phyloP scores from a whole-genome alignment of 2,329 filamentous ascomycete genomes.

The Ophiognomonia clavigignenti-juglandacearum region DNA sequence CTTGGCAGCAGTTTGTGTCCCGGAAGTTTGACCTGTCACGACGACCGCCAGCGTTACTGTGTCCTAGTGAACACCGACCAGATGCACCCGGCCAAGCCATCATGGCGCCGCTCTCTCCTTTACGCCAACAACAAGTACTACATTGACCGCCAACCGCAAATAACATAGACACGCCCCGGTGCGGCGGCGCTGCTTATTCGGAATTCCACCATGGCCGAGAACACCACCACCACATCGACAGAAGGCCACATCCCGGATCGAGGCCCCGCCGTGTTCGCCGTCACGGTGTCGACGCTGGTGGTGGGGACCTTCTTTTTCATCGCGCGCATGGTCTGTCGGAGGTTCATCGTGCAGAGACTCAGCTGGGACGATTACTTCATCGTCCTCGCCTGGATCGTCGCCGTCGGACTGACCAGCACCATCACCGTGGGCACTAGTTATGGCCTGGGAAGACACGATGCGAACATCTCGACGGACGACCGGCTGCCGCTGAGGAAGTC shows the following conservation, averaged over 20 bases:
- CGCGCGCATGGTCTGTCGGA: conserved; percentile 67
- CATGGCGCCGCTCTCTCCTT: too few relatives aligned
- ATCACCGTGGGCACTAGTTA: conserved; percentile 60
- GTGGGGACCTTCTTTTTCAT: conserved; percentile 71
- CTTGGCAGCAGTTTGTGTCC: too few relatives aligned
- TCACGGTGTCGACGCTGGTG: conserved; percentile 64
- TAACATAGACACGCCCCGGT: too few relatives aligned
- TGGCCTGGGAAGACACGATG: conserved; percentile 65
- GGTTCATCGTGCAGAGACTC: conserved; percentile 66
- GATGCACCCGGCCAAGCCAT: too few relatives aligned
- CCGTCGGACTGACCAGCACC: conserved; percentile 62
- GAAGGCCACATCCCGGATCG: conserved; percentile 38
- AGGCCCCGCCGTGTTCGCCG: conserved; percentile 60
- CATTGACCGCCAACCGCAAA: too few relatives aligned
- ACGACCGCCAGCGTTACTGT: too few relatives aligned
- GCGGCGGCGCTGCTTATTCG: too few relatives aligned
- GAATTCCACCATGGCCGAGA: conserved; percentile 9
- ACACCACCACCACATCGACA: conserved; percentile 14
- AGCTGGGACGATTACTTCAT: conserved; percentile 80
- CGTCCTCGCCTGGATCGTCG: conserved; percentile 69
- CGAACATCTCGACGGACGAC: conserved; percentile 48
- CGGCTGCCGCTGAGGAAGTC: conserved; percentile 47
- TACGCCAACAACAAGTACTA: too few relatives aligned
- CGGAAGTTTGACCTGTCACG: too few relatives aligned
- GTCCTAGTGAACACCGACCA: too few relatives aligned